Base-by-base conservation (phyloP, 192 early-diverging fungal genomes). In the Podila epicladia region DNA sequence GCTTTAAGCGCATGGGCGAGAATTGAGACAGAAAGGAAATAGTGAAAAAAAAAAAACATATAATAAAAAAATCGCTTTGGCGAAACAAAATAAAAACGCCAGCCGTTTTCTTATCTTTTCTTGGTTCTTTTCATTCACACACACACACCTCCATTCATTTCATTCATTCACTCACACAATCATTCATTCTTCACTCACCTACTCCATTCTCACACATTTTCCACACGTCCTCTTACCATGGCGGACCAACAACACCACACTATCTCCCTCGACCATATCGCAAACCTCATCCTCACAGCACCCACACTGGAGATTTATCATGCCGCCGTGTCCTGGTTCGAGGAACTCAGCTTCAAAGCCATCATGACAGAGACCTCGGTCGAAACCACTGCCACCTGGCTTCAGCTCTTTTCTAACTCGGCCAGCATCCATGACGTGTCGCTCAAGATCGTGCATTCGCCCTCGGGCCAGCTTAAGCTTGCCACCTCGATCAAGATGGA, bases 321-420 rank as follows among this genome's bases (percentile, higher is more conserved):
- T 69, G 71, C 69, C 24, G 57, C 76, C 1, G 62, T 80, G 17
- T 24, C 65, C 15, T 80, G 76, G 76, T 72, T 72, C 60, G 76
- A 80, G 41, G 60, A 68, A 38, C 71, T 80, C n/a, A 71, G 76
- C 60, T 64, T 80, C 38, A 80, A 65, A 57, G 49, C 76, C 5
- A 80, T 80, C 65, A 72, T 80, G 76, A 80, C 76, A n/a, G 76
- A 80, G 66, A 26, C 69, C 51, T 72, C 74, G 31, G 62, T 48
- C n/a, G 68, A 71, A n/a, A 71, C 63, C 12, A 77, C 59, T 8
- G 69, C 70, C n/a, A 73, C 76, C 38, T 80, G 76, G 76, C 65
- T 80, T 19, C 76, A 80, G 62, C 69, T 80, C 60, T 72, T 80
- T 28, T 80, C 70, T 0, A 41, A 55, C 9, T 51, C 70, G 1